Evolutionary conservation across 2,329 filamentous ascomycete genomes (phyloP).

Genomic region (Nannizzia gypsea): DNA sequence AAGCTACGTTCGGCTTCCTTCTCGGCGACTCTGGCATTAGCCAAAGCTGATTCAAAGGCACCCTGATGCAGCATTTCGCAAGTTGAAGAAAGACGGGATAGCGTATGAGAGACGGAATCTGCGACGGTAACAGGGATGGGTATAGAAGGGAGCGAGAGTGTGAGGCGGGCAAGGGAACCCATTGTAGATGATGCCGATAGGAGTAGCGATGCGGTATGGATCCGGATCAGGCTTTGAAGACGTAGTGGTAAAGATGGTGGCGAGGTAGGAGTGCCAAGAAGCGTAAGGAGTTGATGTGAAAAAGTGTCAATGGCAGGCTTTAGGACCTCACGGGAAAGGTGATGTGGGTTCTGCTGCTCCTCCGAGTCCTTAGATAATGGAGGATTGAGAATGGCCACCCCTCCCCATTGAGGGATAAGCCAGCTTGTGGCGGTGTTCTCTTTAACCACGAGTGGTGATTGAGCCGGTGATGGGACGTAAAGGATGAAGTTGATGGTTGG

Average conservation of each 20-base stretch:
- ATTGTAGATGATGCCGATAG: constrained; percentile 85
- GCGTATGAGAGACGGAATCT: constrained; percentile 67
- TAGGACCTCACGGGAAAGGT: constrained; percentile 54
- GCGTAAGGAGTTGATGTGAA: constrained; percentile 74
- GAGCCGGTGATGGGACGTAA: constrained; percentile 63
- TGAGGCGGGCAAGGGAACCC: constrained; percentile 80
- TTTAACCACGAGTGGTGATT: constrained; percentile 49
- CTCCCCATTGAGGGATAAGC: constrained; percentile 94
- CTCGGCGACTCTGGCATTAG: constrained; percentile 74
- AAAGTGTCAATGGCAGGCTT: constrained; percentile 78
- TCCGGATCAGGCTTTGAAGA: constrained; percentile 71
- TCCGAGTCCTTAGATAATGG: constrained; percentile 13
- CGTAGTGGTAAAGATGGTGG: constrained; percentile 70
- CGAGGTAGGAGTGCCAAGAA: constrained; percentile 71
- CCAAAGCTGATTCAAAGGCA: constrained; percentile 54
- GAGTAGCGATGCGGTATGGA: constrained; percentile 72
- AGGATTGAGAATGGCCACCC: constrained; percentile 56
- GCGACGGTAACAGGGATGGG: constrained; percentile 81
- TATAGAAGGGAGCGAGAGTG: constrained; percentile 72
- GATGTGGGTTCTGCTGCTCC: constrained; percentile 27
- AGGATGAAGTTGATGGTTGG: constrained; percentile 95
- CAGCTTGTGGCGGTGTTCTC: constrained; percentile 60
- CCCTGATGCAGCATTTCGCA: constrained; percentile 57
- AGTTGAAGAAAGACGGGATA: constrained; percentile 63
- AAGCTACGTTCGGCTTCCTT: constrained; percentile 85